Conservation (phyloP, 441 rosid genomes). For the Erodium trifolium region DNA sequence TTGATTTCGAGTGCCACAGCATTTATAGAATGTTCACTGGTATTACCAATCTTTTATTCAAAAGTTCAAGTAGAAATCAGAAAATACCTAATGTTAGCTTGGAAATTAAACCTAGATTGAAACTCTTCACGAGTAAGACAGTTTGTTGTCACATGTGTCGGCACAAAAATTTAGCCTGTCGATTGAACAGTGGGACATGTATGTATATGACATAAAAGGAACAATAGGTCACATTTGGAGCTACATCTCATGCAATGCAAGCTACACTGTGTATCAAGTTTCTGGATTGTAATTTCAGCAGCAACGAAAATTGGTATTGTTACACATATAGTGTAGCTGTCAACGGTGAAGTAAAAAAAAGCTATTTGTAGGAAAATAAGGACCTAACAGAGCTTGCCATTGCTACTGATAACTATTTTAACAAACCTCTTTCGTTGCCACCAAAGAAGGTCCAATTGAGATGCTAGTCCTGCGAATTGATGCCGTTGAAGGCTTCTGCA, state of each 20-base stretch:
- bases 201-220: background rate
- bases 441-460: slow-evolving; percentile 3
- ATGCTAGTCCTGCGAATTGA: background rate
- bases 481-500: slow-evolving; percentile 6
- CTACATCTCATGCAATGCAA: background rate
- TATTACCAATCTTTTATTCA: background rate
- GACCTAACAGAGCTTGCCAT: background rate
- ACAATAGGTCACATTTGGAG: background rate
- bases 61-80: background rate
- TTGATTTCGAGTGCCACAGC: background rate
- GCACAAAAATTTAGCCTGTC: no score
- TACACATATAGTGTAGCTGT: background rate
- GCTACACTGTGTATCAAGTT: background rate
- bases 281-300: background rate
- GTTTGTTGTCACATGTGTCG: no score
- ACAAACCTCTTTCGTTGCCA: slow-evolving; percentile 2
- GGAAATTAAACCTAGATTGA: no score
- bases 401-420: background rate
- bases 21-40: background rate
- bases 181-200: no score
- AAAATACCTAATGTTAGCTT: background rate
- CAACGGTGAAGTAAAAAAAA: background rate
- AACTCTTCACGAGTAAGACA: no score
- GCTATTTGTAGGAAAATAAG: background rate
- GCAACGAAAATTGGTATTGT: background rate